Percentiles rank a stretch among this genome's conserved stretches.
These are phyloP conservation scores for Mariannaea sp. DNA, from an alignment of 2,329 filamentous ascomycete species.

Conservation along the genomic window DNA sequence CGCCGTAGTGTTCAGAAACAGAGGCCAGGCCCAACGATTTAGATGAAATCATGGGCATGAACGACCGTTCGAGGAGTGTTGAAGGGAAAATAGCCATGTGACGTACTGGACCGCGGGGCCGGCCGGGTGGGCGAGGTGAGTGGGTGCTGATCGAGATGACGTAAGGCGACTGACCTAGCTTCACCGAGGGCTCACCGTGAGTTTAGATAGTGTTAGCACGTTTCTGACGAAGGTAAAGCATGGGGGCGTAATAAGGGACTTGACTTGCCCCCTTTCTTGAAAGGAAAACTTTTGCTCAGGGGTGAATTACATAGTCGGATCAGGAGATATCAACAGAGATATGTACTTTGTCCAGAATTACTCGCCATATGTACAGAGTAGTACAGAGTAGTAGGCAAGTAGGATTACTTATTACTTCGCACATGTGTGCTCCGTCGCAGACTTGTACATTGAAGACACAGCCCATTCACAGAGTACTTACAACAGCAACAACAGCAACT, in stretches of 20 bases:
- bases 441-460: too few relatives aligned
- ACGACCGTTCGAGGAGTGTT: background rate
- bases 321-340: too few relatives aligned
- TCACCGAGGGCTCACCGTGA: constrained; percentile 6
- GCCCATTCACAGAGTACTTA: too few relatives aligned
- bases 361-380: too few relatives aligned
- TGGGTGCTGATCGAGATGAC: constrained; percentile 8
- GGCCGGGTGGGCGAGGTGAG: constrained; percentile 1
- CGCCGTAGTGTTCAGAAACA: background rate
- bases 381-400: too few relatives aligned
- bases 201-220: background rate
- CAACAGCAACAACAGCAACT: too few relatives aligned
- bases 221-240: background rate
- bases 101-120: constrained; percentile 13
- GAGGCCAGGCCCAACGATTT: background rate
- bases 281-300: background rate
- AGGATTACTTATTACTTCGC: too few relatives aligned
- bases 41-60: constrained; percentile 27
- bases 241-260: background rate
- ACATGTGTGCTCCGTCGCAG: too few relatives aligned
- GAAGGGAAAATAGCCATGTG: constrained; percentile 13
- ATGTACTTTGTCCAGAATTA: too few relatives aligned
- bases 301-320: background rate
- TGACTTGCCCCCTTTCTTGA: too few relatives aligned
- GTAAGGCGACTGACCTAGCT: constrained; percentile 9